Evolutionary conservation across 768 basidiomycete genomes (phyloP).

Genomic region (Lactarius evosmus): DNA sequence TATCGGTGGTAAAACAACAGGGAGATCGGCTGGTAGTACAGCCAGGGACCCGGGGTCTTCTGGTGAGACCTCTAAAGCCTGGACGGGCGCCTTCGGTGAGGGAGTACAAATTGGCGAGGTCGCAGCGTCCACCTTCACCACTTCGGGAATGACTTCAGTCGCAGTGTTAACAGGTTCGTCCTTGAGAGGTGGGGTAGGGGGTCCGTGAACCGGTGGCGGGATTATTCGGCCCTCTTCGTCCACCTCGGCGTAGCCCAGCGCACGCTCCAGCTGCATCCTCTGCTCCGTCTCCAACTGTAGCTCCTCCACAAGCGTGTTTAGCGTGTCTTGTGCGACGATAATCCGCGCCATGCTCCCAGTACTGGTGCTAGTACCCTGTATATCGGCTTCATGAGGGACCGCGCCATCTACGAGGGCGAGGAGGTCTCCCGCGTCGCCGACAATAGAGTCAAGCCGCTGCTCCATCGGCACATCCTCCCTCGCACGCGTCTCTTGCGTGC

Average conservation of each 20-base stretch:
- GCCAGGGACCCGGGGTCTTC: neutral
- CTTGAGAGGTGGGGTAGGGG: neutral
- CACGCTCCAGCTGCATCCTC: constrained; percentile 44
- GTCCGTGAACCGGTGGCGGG: constrained; percentile 5
- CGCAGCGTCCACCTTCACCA: constrained; percentile 23
- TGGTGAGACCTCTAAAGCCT: neutral
- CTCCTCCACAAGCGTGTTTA: constrained; percentile 54
- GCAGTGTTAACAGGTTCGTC: neutral
- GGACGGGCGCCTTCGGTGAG: neutral
- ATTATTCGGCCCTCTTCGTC: constrained; percentile 15
- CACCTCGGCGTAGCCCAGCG: constrained; percentile 28
- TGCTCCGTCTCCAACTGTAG: constrained; percentile 53
- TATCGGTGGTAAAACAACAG: neutral
- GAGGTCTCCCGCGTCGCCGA: constrained; percentile 24
- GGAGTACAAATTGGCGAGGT: constrained; percentile 24
- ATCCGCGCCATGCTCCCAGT: constrained; percentile 54
- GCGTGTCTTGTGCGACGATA: constrained; percentile 46
- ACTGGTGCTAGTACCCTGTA: constrained; percentile 30
- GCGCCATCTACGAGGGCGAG: constrained; percentile 34
- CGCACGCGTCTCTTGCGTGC: constrained; percentile 43
- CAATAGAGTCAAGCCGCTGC: constrained; percentile 18
- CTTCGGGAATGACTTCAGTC: neutral
- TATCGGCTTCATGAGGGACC: constrained; percentile 31
- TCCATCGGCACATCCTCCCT: constrained; percentile 19
- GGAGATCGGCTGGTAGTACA: neutral